Conservation (phyloP, 305 asterid species). For the Rubia balearica region DNA sequence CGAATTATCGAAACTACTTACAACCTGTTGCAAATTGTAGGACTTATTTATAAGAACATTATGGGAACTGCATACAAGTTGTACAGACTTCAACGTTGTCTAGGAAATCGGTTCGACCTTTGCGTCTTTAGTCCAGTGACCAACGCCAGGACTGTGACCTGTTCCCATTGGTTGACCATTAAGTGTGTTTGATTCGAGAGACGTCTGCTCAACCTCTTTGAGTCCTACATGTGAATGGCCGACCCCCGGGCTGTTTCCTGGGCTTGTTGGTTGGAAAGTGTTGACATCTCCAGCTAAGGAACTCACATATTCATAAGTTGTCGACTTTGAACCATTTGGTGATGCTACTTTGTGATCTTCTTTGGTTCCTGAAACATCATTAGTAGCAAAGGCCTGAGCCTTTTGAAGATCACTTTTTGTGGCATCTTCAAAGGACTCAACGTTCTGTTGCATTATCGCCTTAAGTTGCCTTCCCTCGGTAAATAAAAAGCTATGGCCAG, state of each 20-base stretch:
- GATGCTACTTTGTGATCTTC: constrained; percentile 17
- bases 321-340: constrained; percentile 9
- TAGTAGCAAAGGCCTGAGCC: background rate
- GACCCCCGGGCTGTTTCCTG: constrained; percentile 61
- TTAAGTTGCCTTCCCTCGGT: constrained; percentile 30
- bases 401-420: constrained; percentile 14
- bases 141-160: constrained; percentile 64
- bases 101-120: constrained; percentile 27
- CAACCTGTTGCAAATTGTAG: constrained; percentile 1
- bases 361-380: constrained; percentile 5
- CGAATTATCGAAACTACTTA: background rate
- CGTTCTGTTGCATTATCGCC: constrained; percentile 13
- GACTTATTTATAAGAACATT: background rate
- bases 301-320: constrained; percentile 14
- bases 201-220: constrained; percentile 9
- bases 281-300: constrained; percentile 13
- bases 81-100: constrained; percentile 1
- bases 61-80: background rate
- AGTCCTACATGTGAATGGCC: constrained; percentile 34
- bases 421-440: constrained; percentile 15
- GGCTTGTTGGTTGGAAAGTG: constrained; percentile 35
- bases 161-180: constrained; percentile 38
- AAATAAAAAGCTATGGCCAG: constrained; percentile 12
- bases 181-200: constrained; percentile 19
- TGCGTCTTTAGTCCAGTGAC: constrained; percentile 31